Conservation (phyloP, 2,329 filamentous ascomycete species). For the Colletotrichum viniferum region DNA sequence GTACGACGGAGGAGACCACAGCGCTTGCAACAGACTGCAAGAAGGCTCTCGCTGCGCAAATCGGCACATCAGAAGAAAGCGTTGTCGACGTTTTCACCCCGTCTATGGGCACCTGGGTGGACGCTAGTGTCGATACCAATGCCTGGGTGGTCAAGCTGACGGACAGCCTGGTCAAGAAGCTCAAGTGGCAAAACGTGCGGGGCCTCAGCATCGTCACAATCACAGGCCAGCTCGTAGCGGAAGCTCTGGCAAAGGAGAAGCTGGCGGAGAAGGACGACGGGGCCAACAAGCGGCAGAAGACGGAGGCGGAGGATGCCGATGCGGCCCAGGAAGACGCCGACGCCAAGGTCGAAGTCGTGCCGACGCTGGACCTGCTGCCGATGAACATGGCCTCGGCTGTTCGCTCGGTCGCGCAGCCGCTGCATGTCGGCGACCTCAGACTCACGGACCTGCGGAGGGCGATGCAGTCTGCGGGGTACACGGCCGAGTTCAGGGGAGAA, state of each 20-base stretch:
- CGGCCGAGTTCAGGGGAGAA: conserved; percentile 91
- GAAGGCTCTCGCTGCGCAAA: conserved; percentile 60
- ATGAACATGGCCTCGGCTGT: conserved; percentile 71
- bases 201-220: conserved; percentile 92
- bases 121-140: conserved; percentile 97
- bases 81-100: conserved; percentile 83
- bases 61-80: conserved; percentile 48
- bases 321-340: conserved; percentile 22
- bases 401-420: conserved; percentile 79
- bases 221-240: conserved; percentile 68
- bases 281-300: conserved; percentile 56
- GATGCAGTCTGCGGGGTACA: conserved; percentile 82
- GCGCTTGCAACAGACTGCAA: conserved; percentile 81
- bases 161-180: conserved; percentile 79
- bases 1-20: conserved; percentile 77
- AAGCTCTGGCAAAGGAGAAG: conserved; percentile 41
- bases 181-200: conserved; percentile 94
- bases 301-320: conserved; percentile 31
- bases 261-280: conserved; percentile 48
- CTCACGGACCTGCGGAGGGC: conserved; percentile 86
- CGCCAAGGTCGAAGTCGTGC: conserved; percentile 34
- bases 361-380: conserved; percentile 60
- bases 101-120: conserved; percentile 70
- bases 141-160: conserved; percentile 95
- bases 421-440: conserved; percentile 92